A percentile compares a stretch with the other conserved stretches of the same genome.
Evolutionary conservation across 2,329 filamentous ascomycete genomes (phyloP).

Genomic region (Trematosphaeria pertusa): DNA sequence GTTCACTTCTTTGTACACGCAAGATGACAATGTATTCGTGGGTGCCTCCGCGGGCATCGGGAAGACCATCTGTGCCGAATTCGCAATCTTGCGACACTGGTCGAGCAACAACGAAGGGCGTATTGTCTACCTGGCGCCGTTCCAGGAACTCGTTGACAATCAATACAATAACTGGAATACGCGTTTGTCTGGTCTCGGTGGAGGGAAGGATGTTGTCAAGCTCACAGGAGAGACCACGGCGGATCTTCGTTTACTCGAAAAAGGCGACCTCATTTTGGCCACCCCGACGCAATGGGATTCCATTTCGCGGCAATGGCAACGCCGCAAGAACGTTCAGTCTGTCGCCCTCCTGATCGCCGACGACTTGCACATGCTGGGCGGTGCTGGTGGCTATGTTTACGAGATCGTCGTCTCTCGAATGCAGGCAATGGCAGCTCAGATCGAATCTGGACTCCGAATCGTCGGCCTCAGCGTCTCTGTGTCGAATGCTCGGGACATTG

Average conservation of each 20-base stretch:
- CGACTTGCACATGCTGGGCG: slow-evolving; percentile 91
- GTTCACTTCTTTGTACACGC: slow-evolving; percentile 90
- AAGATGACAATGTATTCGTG: slow-evolving; percentile 92
- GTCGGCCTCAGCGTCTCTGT: slow-evolving; percentile 90
- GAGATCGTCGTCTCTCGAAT: slow-evolving; percentile 97
- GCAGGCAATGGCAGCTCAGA: slow-evolving; percentile 92
- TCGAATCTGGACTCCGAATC: slow-evolving; percentile 83
- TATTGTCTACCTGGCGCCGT: slow-evolving; percentile 92
- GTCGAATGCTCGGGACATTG: slow-evolving; percentile 90
- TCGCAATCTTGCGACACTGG: slow-evolving; percentile 91
- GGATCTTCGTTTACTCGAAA: slow-evolving; percentile 86
- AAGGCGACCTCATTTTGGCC: slow-evolving; percentile 86
- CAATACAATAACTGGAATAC: slow-evolving; percentile 85
- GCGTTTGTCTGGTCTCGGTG: slow-evolving; percentile 73
- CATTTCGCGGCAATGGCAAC: slow-evolving; percentile 93
- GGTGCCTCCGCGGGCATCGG: slow-evolving; percentile 93
- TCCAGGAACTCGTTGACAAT: slow-evolving; percentile 89
- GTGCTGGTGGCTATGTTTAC: slow-evolving; percentile 85
- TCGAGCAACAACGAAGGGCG: slow-evolving; percentile 72
- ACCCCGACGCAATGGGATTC: slow-evolving; percentile 97
- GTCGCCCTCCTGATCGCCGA: slow-evolving; percentile 94
- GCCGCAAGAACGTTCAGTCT: slow-evolving; percentile 91
- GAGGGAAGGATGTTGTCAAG: slow-evolving; percentile 90
- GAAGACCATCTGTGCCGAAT: slow-evolving; percentile 96
- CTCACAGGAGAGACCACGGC: slow-evolving; percentile 91